Conservation (phyloP, 2,329 filamentous ascomycete genomes). For the Hansfordia pulvinata region DNA sequence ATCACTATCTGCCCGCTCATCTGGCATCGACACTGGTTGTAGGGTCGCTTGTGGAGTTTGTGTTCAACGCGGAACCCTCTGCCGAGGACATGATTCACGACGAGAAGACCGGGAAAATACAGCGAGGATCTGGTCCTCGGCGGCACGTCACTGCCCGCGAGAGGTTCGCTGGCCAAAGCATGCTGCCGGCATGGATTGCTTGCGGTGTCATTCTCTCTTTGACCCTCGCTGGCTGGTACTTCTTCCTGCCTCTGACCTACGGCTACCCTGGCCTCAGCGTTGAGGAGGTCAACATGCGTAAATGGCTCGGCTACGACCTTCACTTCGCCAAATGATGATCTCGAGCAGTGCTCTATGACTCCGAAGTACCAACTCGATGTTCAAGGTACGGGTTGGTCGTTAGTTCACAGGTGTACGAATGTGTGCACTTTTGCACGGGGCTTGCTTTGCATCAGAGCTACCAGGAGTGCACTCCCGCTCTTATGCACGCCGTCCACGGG, state of each 20-base stretch:
- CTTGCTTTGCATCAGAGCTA: no score
- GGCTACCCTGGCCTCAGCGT: constrained; percentile 80
- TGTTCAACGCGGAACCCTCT: constrained; percentile 79
- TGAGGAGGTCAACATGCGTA: constrained; percentile 65
- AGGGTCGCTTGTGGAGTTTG: constrained; percentile 84
- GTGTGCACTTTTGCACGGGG: no score
- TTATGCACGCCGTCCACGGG: no score
- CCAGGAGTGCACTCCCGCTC: no score
- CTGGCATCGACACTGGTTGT: constrained; percentile 82
- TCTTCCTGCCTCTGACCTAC: constrained; percentile 91
- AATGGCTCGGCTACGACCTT: constrained; percentile 94
- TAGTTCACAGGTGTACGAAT: constrained; percentile 13
- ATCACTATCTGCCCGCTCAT: constrained; percentile 94
- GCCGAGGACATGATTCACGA: constrained; percentile 38
- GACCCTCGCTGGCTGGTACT: constrained; percentile 70
- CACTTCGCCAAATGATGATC: constrained; percentile 99
- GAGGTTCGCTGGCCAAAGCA: constrained; percentile 65
- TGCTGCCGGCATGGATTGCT: constrained; percentile 69
- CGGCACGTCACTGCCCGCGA: constrained; percentile 68
- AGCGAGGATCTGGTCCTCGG: constrained; percentile 20
- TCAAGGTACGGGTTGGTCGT: no score
- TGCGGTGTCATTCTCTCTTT: constrained; percentile 53
- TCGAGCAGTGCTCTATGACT: no score
- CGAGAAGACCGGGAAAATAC: constrained; percentile 32
- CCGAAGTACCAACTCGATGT: no score